phyloP scores from a whole-genome alignment of 345 rosid species.

The Lumnitzera racemosa region DNA sequence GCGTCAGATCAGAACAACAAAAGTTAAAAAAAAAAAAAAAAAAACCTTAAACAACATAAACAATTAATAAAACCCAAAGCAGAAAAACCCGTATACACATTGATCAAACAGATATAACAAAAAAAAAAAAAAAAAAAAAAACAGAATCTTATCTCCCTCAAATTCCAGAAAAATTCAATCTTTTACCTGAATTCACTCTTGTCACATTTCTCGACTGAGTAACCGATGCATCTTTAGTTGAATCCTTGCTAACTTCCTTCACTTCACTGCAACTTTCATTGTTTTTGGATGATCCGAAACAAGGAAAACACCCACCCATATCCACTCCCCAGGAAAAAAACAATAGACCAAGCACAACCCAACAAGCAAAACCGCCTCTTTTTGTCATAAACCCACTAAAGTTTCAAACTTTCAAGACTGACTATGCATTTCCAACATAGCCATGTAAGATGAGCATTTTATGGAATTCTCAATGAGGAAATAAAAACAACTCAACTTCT shows the following conservation, averaged over 20 bases:
- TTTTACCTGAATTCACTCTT: constrained; percentile 63
- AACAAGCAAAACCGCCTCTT: neutral
- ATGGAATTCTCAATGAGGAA: constrained; percentile 2
- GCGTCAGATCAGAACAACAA: constrained; percentile 34
- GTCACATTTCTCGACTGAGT: constrained; percentile 58
- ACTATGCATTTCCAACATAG: constrained; percentile 4
- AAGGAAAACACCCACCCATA: constrained; percentile 98
- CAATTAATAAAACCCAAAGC: constrained; percentile 17
- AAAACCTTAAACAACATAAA: constrained; percentile 7
- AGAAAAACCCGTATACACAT: constrained; percentile 29
- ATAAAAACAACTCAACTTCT: constrained; percentile 7
- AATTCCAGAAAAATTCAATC: constrained; percentile 4
- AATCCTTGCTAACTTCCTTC: constrained; percentile 66
- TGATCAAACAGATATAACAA: constrained; percentile 10
- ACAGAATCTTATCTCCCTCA: constrained; percentile 1
- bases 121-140: constrained; percentile 1
- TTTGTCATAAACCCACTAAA: constrained; percentile 18
- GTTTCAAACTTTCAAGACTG: constrained; percentile 16
- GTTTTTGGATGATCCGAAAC: constrained; percentile 85
- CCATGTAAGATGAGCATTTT: constrained; percentile 13
- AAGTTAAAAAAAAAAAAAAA: constrained; percentile 9
- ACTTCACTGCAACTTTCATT: constrained; percentile 39
- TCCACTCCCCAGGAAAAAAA: constrained; percentile 9
- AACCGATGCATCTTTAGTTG: constrained; percentile 59
- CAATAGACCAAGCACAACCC: constrained; percentile 24